These are phyloP conservation scores for Hypoxylon sp. DNA, from an alignment of 2,329 filamentous ascomycete genomes.

Conservation along the genomic window DNA sequence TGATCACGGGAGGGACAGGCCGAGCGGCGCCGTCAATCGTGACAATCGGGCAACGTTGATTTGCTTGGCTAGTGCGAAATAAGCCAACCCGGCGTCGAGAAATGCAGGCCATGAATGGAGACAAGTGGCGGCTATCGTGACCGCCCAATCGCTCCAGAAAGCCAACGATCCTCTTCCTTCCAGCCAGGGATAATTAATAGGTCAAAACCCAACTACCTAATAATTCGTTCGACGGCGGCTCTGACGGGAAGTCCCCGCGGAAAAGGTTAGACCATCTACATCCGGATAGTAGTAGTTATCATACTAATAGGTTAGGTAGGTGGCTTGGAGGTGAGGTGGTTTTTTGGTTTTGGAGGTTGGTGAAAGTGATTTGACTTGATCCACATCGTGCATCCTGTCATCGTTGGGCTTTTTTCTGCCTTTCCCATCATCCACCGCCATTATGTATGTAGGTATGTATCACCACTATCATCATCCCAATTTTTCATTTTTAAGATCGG, in stretches of 20 bases:
- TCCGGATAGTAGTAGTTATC: background rate
- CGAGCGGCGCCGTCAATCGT: slow-evolving; percentile 22
- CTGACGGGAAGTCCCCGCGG: slow-evolving; percentile 28
- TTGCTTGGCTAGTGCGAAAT: slow-evolving; percentile 27
- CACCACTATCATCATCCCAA: slow-evolving; percentile 15
- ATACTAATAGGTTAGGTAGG: too few relatives aligned
- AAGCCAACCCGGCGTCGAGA: slow-evolving; percentile 22
- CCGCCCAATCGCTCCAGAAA: slow-evolving; percentile 27
- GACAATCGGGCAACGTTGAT: slow-evolving; percentile 24
- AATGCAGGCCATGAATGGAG: slow-evolving; percentile 43
- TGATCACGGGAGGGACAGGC: slow-evolving; percentile 28
- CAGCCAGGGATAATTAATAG: slow-evolving; percentile 12
- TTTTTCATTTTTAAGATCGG: slow-evolving; percentile 14
- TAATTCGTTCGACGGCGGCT: slow-evolving; percentile 19
- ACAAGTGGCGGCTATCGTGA: slow-evolving; percentile 44
- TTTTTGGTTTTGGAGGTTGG: too few relatives aligned
- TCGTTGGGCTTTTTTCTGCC: too few relatives aligned
- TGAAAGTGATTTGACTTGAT: slow-evolving; percentile 10
- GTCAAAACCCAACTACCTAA: background rate
- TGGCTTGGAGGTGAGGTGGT: too few relatives aligned
- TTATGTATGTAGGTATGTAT: too few relatives aligned
- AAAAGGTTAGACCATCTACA: slow-evolving; percentile 11
- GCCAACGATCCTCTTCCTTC: slow-evolving; percentile 25
- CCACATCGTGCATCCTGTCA: slow-evolving; percentile 15
- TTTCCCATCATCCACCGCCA: background rate